Conservation (phyloP, 1,139 yeast genomes). For the Saccharomyces hybrid region DNA sequence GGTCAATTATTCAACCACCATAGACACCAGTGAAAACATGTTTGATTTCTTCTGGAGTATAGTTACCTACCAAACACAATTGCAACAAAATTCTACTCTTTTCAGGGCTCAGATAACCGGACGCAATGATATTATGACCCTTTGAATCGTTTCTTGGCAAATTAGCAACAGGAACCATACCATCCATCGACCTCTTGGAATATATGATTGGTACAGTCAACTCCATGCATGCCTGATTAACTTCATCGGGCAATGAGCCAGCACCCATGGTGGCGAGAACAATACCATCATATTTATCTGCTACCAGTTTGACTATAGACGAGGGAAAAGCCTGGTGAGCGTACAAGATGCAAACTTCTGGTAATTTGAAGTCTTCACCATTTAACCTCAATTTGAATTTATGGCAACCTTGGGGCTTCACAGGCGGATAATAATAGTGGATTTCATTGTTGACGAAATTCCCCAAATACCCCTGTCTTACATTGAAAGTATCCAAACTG, state of each 20-base stretch:
- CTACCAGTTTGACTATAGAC: constrained; percentile 39
- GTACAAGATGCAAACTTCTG: constrained; percentile 44
- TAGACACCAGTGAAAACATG: constrained; percentile 43
- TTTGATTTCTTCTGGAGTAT: constrained; percentile 38
- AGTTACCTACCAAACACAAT: constrained; percentile 44
- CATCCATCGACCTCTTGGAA: constrained; percentile 62
- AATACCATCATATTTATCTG: constrained; percentile 43
- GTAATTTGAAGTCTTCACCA: constrained; percentile 22
- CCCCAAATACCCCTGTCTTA: constrained; percentile 65
- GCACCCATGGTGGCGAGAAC: constrained; percentile 68
- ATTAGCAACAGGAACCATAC: constrained; percentile 47
- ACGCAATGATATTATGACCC: constrained; percentile 39
- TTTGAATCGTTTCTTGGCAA: constrained; percentile 33
- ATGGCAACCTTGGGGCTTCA: constrained; percentile 47
- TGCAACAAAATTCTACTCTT: constrained; percentile 56
- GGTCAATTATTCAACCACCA: constrained; percentile 32
- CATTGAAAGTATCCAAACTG: constrained; percentile 60
- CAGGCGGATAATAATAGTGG: constrained; percentile 57
- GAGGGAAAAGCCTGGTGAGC: constrained; percentile 56
- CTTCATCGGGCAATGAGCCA: constrained; percentile 50
- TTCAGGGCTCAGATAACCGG: constrained; percentile 64
- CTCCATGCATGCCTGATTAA: constrained; percentile 36
- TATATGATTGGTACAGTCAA: constrained; percentile 49
- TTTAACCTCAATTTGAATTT: constrained; percentile 35
- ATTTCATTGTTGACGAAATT: constrained; percentile 60